A percentile compares a stretch with the other conserved stretches of the same genome.
phyloP scores from a whole-genome alignment of 495 filamentous ascomycete genomes.

The Schizothecium vesticola region DNA sequence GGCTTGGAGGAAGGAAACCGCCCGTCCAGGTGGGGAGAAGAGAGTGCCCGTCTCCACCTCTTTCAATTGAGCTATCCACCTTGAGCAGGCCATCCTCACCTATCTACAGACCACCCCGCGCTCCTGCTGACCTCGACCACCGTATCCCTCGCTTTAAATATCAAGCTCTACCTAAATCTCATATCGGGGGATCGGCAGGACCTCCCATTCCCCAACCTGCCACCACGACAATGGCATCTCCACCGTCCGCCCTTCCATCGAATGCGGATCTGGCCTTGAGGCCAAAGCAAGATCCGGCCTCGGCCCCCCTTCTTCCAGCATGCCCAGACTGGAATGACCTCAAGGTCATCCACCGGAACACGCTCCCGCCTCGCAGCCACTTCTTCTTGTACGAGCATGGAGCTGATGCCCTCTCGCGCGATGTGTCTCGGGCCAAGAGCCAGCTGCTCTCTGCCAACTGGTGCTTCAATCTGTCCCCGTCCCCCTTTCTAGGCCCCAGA shows the following conservation, averaged over 20 bases:
- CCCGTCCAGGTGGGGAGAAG: too few relatives aligned
- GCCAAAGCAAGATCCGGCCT: background rate
- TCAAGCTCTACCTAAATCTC: background rate
- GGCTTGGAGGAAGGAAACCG: background rate
- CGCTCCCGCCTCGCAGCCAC: slow-evolving; percentile 55
- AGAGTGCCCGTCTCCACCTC: background rate
- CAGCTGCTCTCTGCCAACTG: slow-evolving; percentile 52
- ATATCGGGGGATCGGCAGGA: background rate
- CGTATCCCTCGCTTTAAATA: background rate
- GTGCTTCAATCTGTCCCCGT: slow-evolving; percentile 51
- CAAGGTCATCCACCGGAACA: slow-evolving; percentile 57
- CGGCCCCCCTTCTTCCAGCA: slow-evolving; percentile 13
- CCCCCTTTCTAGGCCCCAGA: slow-evolving; percentile 44
- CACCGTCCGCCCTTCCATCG: background rate
- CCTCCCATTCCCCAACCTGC: background rate
- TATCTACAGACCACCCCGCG: background rate
- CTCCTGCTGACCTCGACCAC: background rate
- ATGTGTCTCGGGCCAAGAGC: slow-evolving; percentile 31
- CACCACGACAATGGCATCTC: background rate
- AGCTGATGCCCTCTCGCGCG: slow-evolving; percentile 28
- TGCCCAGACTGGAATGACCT: slow-evolving; percentile 57
- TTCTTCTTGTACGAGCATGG: slow-evolving; percentile 46
- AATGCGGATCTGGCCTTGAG: background rate
- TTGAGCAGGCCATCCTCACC: background rate
- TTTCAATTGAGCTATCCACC: background rate